Base-by-base conservation (phyloP, 768 basidiomycete species). In the Clavulina sp. region DNA sequence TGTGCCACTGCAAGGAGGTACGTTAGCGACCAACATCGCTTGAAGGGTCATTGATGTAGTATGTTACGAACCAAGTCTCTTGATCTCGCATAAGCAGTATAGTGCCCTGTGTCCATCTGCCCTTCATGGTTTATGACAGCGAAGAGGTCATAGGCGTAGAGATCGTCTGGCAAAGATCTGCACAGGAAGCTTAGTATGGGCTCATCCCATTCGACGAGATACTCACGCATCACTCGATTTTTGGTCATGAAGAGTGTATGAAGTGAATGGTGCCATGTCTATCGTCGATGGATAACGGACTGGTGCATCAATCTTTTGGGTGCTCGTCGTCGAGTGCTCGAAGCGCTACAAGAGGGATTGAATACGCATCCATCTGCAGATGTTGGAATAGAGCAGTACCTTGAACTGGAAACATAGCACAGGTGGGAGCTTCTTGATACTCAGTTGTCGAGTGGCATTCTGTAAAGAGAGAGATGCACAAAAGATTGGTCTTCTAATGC, bases 371-470 rank as follows among this genome's bases (percentile, higher is more conserved):
- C 43, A 9, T 4, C 32, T 13, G n/a, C 7, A 49, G 41, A 50
- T 5, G 13, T 46, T 46, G 13, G 43, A 29, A 53, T 50, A 58
- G 2, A 1, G 31, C 56, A 64, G 48, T 53, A 85, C 92, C 74
- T 97, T 97, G 70, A 97, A 81, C 62, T 96, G 93, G 59, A 97
- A 86, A 57, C 84, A 86, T 44, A 97, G 68, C 0, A 93, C 89
- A 0, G 85, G 81, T 0, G 93, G 91, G 5, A 97, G 70, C 57
- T 80, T 82, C 48, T 75, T 77, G 58, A 96, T 80, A 58, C 82
- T 85, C 48, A 96, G 69, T 4, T 85, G 78, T 61, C 92, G 89
- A 57, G 77, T 86, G 0, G 83, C 84, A 58, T 82, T 79, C 75
- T 86, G 62, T 2, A 32, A 4, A 3, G 21, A 13, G n/a, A 40